Percentiles rank a stretch among this genome's conserved stretches.
Conservation (phyloP, 768 basidiomycete species). For the Pleurotus sapidus region DNA sequence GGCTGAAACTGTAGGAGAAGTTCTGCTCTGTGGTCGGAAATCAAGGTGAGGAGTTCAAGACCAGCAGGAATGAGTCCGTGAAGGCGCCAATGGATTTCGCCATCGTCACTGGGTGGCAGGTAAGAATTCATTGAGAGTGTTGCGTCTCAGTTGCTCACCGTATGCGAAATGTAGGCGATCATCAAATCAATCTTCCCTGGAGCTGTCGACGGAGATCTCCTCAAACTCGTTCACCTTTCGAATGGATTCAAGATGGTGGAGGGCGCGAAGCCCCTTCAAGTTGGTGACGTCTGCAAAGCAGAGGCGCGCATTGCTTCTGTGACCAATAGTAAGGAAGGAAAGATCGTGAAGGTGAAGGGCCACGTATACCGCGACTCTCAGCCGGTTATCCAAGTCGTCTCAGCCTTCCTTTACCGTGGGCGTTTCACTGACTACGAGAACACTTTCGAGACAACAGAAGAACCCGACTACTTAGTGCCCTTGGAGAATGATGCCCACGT, state of each 20-base stretch:
- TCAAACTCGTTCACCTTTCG: constrained; percentile 95
- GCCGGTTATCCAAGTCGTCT: constrained; percentile 90
- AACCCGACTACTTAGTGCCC: constrained; percentile 83
- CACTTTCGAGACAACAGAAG: constrained; percentile 91
- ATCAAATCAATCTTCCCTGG: constrained; percentile 97
- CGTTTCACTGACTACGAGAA: constrained; percentile 91
- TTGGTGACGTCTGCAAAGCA: constrained; percentile 87
- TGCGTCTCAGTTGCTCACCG: constrained; percentile 1
- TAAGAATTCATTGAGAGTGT: constrained; percentile 31
- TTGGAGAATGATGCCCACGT: constrained; percentile 75
- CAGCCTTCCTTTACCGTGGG: constrained; percentile 96
- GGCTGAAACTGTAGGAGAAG: constrained; percentile 70
- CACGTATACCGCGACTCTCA: constrained; percentile 72
- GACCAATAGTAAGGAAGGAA: constrained; percentile 87
- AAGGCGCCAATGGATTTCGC: constrained; percentile 98
- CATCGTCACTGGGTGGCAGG: constrained; percentile 98
- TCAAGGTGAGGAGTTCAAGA: constrained; percentile 88
- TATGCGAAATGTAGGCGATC: constrained; percentile 65
- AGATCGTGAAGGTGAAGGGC: constrained; percentile 89
- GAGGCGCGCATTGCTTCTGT: constrained; percentile 89
- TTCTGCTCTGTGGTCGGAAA: constrained; percentile 96
- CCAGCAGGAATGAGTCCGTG: constrained; percentile 60
- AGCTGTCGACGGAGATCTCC: constrained; percentile 87
- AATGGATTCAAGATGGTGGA: constrained; percentile 93
- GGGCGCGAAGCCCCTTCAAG: constrained; percentile 71